Evolutionary conservation across 495 filamentous ascomycete genomes (phyloP), one percentile per base, ranked within the genome.

Genomic region (Entonaema liquescens): DNA sequence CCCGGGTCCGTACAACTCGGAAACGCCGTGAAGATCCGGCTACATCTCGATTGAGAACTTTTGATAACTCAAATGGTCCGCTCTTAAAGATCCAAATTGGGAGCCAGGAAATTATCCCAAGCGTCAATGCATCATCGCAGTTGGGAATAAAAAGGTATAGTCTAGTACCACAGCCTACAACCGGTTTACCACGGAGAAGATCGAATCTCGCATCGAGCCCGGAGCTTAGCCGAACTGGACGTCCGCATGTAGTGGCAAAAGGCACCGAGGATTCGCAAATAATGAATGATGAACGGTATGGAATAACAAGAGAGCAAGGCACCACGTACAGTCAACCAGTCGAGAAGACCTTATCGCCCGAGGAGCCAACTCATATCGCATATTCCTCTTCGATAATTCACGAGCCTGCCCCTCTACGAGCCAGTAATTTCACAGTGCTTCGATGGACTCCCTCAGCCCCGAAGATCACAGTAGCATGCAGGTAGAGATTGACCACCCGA

Each of bases 21-120:
- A 59, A 47, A 9, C 25, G 13, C 38, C 57, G 25, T 13, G 49
- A 67, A 12, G 9, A 52, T 21, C 38, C 17, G 17, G 12, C 9
- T 8, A 17, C 28, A n/a, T 9, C 52, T 28, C 55, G 9, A 19
- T 29, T 54, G 25, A 23, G 54, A 33, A n/a, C 19, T 13, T 11
- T 31, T 11, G n/a, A 21, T 54, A 3, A 49, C 53, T 11, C 29
- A 47, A 57, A 35, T 35, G 19, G 52, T 40, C 33, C 28, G 11
- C 50, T 71, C 15, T 35, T 82, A 21, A 77, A 36, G 47, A 76
- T 83, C 17, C 79, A 71, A 35, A 74, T 83, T 49, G 80, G 80
- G 5, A 82, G 76, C 49, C 79, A 79, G 58, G 79, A 79, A 36
- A 79, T 75, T 56, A 66, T 65, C 2, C 67, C 76, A 28, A 76